Evolutionary conservation across 192 early-diverging fungal genomes (phyloP).

Genomic region (Backusella tuberculispora): DNA sequence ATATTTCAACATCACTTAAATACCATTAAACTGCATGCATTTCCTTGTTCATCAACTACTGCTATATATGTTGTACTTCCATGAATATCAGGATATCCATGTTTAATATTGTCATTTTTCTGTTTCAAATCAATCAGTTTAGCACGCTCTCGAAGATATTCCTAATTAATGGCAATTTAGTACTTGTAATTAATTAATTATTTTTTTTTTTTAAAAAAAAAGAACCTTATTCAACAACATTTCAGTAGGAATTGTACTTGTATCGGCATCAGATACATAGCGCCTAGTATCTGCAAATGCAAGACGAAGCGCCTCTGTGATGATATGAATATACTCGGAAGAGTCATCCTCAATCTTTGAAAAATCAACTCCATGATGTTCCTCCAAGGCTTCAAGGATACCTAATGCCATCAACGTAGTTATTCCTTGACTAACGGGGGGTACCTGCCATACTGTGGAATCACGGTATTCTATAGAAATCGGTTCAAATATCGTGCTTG

Average conservation of each 20-base stretch:
- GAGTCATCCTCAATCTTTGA: constrained; percentile 53
- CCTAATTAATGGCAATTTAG: constrained; percentile 16
- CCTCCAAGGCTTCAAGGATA: constrained; percentile 62
- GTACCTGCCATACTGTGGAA: constrained; percentile 63
- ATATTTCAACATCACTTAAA: constrained; percentile 34
- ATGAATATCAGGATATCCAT: constrained; percentile 58
- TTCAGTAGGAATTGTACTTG: constrained; percentile 48
- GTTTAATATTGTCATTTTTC: constrained; percentile 48
- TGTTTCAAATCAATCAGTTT: constrained; percentile 52
- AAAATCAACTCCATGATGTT: constrained; percentile 41
- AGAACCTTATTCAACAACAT: constrained; percentile 54
- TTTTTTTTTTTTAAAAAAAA: background rate
- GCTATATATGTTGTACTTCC: constrained; percentile 77
- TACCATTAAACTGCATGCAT: constrained; percentile 80
- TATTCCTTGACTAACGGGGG: constrained; percentile 76
- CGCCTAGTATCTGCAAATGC: constrained; percentile 73
- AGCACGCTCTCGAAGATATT: constrained; percentile 60
- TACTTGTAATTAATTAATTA: background rate
- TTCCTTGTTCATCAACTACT: constrained; percentile 73
- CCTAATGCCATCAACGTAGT: constrained; percentile 72
- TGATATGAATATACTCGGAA: constrained; percentile 63
- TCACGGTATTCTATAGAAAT: constrained; percentile 65
- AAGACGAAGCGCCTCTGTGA: constrained; percentile 69
- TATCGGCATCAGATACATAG: constrained; percentile 66
- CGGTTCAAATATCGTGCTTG: constrained; percentile 53